Conservation (phyloP, 345 rosid genomes). For the Kernera saxatilis region DNA sequence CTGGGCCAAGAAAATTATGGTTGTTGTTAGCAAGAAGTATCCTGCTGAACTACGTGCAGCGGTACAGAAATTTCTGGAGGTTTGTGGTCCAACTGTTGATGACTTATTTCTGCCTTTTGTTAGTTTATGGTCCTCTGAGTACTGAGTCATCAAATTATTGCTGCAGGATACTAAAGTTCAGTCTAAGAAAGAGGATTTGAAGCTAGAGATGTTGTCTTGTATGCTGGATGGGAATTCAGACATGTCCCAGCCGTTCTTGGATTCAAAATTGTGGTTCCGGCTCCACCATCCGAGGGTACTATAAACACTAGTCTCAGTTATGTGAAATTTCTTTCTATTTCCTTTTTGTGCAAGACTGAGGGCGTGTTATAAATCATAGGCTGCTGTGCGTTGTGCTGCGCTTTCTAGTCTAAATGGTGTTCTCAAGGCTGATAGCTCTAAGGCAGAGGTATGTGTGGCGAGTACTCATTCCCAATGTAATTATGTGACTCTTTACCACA, state of each 20-base stretch:
- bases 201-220: slow-evolving; percentile 48
- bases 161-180: slow-evolving; percentile 46
- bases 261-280: slow-evolving; percentile 79
- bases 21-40: slow-evolving; percentile 56
- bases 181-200: slow-evolving; percentile 45
- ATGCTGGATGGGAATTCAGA: slow-evolving; percentile 58
- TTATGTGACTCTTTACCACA: not conserved
- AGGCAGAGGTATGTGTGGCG: slow-evolving; percentile 51
- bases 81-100: slow-evolving; percentile 23
- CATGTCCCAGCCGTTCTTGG: slow-evolving; percentile 39
- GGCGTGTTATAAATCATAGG: slow-evolving; percentile 39
- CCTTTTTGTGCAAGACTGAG: slow-evolving; percentile 4
- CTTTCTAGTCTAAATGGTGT: slow-evolving; percentile 55
- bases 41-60: slow-evolving; percentile 59
- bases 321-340: not conserved
- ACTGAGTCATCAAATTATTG: slow-evolving; percentile 8
- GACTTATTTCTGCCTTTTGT: not conserved
- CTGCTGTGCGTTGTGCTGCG: slow-evolving; percentile 67
- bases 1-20: slow-evolving; percentile 65
- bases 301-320: not conserved
- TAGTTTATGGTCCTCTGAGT: slow-evolving; percentile 8
- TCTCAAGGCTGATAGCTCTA: slow-evolving; percentile 41
- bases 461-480: slow-evolving; percentile 1
- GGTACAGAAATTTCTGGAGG: slow-evolving; percentile 62
- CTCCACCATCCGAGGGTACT: slow-evolving; percentile 87